A percentile compares a stretch with the other conserved stretches of the same genome.
phyloP scores from a whole-genome alignment of 108 stramenopile genomes.

The Pseudonitzschia multiseries region DNA sequence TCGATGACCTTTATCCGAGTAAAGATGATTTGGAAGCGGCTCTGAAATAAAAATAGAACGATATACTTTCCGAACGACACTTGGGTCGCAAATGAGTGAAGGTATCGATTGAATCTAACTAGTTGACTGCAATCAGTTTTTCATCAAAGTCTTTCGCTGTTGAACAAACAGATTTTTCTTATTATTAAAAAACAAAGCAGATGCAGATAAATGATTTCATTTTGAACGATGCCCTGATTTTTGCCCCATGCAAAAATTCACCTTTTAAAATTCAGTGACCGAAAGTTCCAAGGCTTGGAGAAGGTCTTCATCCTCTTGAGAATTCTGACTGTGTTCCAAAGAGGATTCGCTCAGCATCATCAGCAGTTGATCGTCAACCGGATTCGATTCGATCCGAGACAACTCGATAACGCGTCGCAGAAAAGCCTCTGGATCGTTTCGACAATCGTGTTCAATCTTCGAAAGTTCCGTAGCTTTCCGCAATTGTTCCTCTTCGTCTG shows the following conservation, averaged over 20 bases:
- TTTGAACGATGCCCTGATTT: no score
- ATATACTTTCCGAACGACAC: background rate
- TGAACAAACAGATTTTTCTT: background rate
- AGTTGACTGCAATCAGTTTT: background rate
- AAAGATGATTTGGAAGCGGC: conserved; percentile 24
- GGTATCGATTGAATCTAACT: conserved; percentile 2
- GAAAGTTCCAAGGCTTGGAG: conserved; percentile 21
- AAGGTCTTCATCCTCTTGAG: conserved; percentile 24
- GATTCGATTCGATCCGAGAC: background rate
- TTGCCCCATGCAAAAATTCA: no score
- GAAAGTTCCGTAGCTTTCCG: conserved; percentile 25
- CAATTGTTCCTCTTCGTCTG: conserved; percentile 20
- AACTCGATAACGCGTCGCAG: background rate
- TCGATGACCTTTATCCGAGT: conserved; percentile 35
- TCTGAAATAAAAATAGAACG: conserved; percentile 6
- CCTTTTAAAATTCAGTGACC: conserved; percentile 5
- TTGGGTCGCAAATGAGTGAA: background rate
- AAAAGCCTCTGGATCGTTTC: conserved; percentile 9
- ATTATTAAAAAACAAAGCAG: background rate
- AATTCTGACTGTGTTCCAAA: background rate
- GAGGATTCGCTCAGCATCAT: background rate
- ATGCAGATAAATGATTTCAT: no score
- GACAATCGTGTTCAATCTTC: conserved; percentile 13
- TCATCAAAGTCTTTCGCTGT: background rate
- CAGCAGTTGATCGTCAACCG: background rate